These are phyloP conservation scores for Lasiodiplodia sp. DNA, from an alignment of 2,329 filamentous ascomycete species.

Conservation along the genomic window DNA sequence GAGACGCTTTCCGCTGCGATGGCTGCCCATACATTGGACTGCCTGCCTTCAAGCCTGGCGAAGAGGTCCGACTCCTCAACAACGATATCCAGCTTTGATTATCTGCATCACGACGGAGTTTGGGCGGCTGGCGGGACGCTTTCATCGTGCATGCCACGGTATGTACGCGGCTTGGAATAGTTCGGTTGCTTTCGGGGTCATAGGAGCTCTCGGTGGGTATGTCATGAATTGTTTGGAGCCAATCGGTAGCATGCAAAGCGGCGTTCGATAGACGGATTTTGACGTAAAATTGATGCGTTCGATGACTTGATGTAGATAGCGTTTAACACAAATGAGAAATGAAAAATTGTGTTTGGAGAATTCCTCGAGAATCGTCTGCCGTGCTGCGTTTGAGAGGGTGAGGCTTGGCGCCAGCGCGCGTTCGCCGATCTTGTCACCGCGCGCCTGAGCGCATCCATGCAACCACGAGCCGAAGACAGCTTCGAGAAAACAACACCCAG, in stretches of 20 bases:
- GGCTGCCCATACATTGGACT: constrained; percentile 87
- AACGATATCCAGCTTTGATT: constrained; percentile 79
- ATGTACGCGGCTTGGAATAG: constrained; percentile 13
- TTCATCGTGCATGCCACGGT: constrained; percentile 5
- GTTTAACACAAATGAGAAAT: background rate
- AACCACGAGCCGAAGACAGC: constrained; percentile 28
- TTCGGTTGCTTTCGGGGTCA: constrained; percentile 4
- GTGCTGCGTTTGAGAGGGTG: constrained; percentile 5
- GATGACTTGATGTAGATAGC: constrained; percentile 12
- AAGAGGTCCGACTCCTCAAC: constrained; percentile 88
- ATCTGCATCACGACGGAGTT: constrained; percentile 20
- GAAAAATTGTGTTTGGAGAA: background rate
- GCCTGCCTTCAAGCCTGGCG: constrained; percentile 94
- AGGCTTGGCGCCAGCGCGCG: constrained; percentile 26
- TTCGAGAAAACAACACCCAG: constrained; percentile 30
- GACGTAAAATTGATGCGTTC: constrained; percentile 3
- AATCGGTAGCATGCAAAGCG: constrained; percentile 11
- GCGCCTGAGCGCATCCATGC: constrained; percentile 28
- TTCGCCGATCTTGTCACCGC: constrained; percentile 24
- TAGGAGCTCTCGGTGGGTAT: constrained; percentile 12
- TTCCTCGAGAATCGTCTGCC: constrained; percentile 3
- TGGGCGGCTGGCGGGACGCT: constrained; percentile 3
- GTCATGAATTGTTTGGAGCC: constrained; percentile 9
- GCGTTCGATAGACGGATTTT: constrained; percentile 6
- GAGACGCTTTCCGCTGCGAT: constrained; percentile 75